Conservation (phyloP, 352 stramenopile genomes). For the Globisporangium lucens region DNA sequence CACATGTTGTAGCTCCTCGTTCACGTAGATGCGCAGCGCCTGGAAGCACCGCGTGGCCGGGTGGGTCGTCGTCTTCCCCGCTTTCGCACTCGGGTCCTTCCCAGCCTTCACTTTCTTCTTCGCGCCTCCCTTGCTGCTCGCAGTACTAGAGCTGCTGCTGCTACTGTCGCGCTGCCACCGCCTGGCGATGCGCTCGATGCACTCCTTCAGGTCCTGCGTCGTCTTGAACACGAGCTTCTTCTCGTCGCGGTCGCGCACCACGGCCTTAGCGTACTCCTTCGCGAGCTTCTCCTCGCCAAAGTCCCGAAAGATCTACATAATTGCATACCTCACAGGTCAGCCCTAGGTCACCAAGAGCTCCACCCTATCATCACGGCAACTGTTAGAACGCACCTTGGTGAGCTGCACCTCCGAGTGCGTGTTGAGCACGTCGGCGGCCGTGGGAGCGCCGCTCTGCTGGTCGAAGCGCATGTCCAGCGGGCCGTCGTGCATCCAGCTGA, state of each 20-base stretch:
- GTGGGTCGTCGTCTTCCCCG: slow-evolving; percentile 31
- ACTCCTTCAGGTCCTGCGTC: slow-evolving; percentile 64
- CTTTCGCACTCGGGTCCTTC: slow-evolving; percentile 15
- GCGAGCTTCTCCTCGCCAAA: slow-evolving; percentile 73
- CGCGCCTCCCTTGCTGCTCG: background rate
- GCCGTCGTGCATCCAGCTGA: slow-evolving; percentile 71
- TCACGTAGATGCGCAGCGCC: slow-evolving; percentile 77
- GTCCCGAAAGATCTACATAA: slow-evolving; percentile 48
- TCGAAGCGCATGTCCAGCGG: slow-evolving; percentile 84
- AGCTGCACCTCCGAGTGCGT: slow-evolving; percentile 69
- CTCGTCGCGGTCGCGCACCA: slow-evolving; percentile 65
- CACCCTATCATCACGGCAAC: background rate
- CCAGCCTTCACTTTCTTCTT: slow-evolving; percentile 19
- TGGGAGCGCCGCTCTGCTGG: slow-evolving; percentile 29
- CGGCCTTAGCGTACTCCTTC: slow-evolving; percentile 80
- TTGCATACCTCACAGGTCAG: background rate
- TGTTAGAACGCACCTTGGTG: slow-evolving; percentile 29
- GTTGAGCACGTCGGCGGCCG: slow-evolving; percentile 68
- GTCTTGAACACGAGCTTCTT: slow-evolving; percentile 43
- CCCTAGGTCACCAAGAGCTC: background rate
- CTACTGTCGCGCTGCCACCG: slow-evolving; percentile 42
- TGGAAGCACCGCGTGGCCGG: slow-evolving; percentile 80
- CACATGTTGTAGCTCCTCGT: slow-evolving; percentile 75
- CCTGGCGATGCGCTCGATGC: slow-evolving; percentile 72
- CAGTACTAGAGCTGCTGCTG: background rate